phyloP scores from a whole-genome alignment of 2,329 filamentous ascomycete genomes.

The Scedosporium aurantiacum region DNA sequence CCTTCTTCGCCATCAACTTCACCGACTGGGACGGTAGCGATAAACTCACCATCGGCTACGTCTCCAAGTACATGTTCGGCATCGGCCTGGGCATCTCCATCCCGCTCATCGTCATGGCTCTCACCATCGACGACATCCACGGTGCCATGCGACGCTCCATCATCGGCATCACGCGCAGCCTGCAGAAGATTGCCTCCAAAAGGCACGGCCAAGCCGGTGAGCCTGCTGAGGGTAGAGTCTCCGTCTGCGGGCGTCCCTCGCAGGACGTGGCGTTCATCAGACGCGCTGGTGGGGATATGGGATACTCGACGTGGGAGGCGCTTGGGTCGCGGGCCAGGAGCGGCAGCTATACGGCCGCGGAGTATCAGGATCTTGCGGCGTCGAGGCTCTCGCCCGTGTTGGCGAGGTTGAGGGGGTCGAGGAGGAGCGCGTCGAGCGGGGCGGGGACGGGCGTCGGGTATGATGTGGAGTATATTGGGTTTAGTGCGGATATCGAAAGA shows the following conservation, averaged over 20 bases:
- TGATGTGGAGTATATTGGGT: background rate
- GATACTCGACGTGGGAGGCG: background rate
- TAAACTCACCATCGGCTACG: conserved; percentile 8
- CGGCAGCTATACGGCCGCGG: background rate
- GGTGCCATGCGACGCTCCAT: background rate
- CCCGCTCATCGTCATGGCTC: conserved; percentile 7
- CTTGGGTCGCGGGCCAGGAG: background rate
- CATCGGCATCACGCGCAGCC: background rate
- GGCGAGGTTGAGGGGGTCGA: background rate
- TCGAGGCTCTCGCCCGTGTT: conserved; percentile 2
- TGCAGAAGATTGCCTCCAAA: background rate
- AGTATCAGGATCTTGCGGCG: background rate
- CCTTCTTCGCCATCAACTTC: conserved; percentile 28
- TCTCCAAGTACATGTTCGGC: conserved; percentile 6
- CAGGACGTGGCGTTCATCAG: background rate
- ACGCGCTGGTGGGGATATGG: background rate
- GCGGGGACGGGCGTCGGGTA: background rate
- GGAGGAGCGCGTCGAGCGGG: conserved; percentile 5
- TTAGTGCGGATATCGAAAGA: conserved; percentile 1
- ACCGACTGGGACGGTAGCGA: conserved; percentile 4
- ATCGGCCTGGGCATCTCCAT: conserved; percentile 8
- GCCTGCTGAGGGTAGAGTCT: background rate
- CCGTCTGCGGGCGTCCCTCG: background rate
- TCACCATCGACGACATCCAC: conserved; percentile 12
- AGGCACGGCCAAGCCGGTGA: background rate